phyloP scores from a whole-genome alignment of 495 filamentous ascomycete genomes.

The Penicillium atrosanguineum region DNA sequence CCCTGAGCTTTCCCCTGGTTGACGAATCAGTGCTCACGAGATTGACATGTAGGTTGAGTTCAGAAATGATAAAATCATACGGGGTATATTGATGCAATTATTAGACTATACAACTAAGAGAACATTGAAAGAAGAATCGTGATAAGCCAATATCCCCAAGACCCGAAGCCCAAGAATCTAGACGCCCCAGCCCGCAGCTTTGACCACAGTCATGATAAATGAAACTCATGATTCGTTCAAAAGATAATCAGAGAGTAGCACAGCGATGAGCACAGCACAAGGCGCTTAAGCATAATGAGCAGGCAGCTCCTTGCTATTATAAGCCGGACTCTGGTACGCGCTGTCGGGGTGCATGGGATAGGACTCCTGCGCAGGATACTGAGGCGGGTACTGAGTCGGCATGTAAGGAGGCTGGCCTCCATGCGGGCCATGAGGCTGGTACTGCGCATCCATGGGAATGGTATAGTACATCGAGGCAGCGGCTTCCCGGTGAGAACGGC shows the following conservation, averaged over 20 bases:
- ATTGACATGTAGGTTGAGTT: too few species aligned
- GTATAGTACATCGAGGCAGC: conserved; percentile 11
- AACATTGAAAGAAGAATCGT: not conserved
- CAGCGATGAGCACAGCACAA: not conserved
- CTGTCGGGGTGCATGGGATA: not conserved
- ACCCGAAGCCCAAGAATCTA: not conserved
- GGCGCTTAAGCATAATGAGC: not conserved
- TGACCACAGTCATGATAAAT: not conserved
- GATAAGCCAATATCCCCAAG: not conserved
- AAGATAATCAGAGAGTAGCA: not conserved
- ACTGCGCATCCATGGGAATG: conserved; percentile 3
- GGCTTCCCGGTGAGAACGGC: conserved; percentile 7
- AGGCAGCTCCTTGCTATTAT: not conserved
- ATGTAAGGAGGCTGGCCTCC: conserved; percentile 10
- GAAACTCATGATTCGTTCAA: not conserved
- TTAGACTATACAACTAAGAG: not conserved
- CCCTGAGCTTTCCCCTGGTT: too few species aligned
- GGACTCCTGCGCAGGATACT: not conserved
- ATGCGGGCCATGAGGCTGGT: conserved; percentile 2
- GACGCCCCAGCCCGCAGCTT: not conserved
- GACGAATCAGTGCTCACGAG: too few species aligned
- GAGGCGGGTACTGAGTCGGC: conserved; percentile 8
- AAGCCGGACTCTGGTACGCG: not conserved
- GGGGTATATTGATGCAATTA: not conserved
- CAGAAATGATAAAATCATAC: not conserved